Conservation (phyloP, 2,329 filamentous ascomycete species). For the Sordariomycetes sp. region DNA sequence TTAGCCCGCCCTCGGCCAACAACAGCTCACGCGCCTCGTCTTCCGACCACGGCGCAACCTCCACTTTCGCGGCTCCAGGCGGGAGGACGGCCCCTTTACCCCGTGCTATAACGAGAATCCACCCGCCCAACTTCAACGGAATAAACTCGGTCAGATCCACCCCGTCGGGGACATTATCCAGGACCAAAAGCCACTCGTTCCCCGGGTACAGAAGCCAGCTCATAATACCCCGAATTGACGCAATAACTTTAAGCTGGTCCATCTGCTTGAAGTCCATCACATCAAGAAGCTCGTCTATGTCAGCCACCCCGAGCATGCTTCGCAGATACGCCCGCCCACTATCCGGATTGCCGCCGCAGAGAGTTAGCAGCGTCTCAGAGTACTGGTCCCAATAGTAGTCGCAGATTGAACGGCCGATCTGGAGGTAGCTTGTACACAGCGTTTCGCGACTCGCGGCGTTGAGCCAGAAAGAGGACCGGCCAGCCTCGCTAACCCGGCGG, state of each 20-base stretch:
- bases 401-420: background rate
- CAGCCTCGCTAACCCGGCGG: background rate
- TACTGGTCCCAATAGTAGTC: slow-evolving; percentile 4
- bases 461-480: slow-evolving; percentile 4
- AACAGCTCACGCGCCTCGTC: slow-evolving; percentile 1
- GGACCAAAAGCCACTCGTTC: slow-evolving; percentile 3
- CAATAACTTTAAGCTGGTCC: background rate
- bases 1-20: background rate
- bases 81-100: background rate
- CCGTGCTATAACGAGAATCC: background rate
- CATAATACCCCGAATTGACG: background rate
- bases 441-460: slow-evolving; percentile 3
- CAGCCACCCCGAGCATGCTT: background rate
- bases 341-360: background rate
- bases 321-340: background rate
- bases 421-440: slow-evolving; percentile 2
- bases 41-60: slow-evolving; percentile 1
- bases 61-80: background rate
- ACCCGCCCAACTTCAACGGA: background rate
- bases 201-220: slow-evolving; percentile 1
- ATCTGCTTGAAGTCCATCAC: background rate
- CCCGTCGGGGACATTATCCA: slow-evolving; percentile 1
- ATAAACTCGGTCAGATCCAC: slow-evolving; percentile 1
- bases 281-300: slow-evolving; percentile 1
- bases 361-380: background rate